Percentiles rank a stretch among this genome's conserved stretches.
Conservation (phyloP, 306 rosid genomes). For the Cicer chorassanicum region DNA sequence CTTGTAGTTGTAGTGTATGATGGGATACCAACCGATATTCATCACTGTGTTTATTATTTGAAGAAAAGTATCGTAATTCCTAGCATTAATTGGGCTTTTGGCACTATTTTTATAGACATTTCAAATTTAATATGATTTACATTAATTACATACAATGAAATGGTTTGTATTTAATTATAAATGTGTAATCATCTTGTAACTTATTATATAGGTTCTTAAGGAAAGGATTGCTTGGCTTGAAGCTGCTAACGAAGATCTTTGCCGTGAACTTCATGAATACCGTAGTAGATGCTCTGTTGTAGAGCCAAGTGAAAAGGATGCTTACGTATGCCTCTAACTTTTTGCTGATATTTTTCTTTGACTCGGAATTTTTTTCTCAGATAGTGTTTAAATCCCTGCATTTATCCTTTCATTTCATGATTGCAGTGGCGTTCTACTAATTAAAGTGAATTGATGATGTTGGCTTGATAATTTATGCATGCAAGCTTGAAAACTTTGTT, state of each 20-base stretch:
- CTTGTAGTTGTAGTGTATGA: constrained; percentile 25
- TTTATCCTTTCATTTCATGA: constrained; percentile 38
- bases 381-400: constrained; percentile 26
- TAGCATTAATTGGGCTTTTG: constrained; percentile 11
- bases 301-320: constrained; percentile 72
- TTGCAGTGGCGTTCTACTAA: constrained; percentile 11
- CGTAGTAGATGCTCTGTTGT: constrained; percentile 74
- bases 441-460: constrained; percentile 37
- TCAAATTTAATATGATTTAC: constrained; percentile 28
- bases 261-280: constrained; percentile 93
- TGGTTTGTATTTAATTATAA: constrained; percentile 24
- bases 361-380: constrained; percentile 20
- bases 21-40: constrained; percentile 30
- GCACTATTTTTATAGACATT: constrained; percentile 31
- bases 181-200: constrained; percentile 40
- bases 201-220: constrained; percentile 76
- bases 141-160: constrained; percentile 5
- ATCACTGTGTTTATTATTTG: constrained; percentile 35
- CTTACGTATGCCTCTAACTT: constrained; percentile 61
- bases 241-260: constrained; percentile 97
- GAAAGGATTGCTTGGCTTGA: constrained; percentile 97
- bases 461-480: constrained; percentile 37
- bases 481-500: constrained; percentile 40
- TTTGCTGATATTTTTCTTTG: constrained; percentile 38
- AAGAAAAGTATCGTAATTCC: constrained; percentile 2